Evolutionary conservation across 2,329 filamentous ascomycete genomes (phyloP).

Genomic region (Cercospora sp.): DNA sequence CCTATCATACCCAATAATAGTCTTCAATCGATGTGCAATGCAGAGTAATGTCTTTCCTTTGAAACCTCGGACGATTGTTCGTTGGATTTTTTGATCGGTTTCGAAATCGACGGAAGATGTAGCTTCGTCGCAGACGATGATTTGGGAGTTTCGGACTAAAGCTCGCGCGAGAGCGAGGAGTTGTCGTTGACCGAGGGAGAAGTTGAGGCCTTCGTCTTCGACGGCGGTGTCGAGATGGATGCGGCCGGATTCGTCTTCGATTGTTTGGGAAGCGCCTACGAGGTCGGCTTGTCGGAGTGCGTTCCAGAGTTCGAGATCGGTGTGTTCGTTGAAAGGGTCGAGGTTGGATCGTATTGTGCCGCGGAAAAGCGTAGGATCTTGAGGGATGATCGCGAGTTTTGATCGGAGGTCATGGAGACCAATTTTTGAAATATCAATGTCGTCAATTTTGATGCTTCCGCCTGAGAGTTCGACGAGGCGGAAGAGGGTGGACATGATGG

Average conservation of each 20-base stretch:
- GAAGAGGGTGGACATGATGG: constrained; percentile 81
- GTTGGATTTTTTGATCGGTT: constrained; percentile 93
- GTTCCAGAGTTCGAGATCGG: constrained; percentile 74
- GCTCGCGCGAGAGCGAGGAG: constrained; percentile 92
- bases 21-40: constrained; percentile 88
- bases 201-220: constrained; percentile 94
- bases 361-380: constrained; percentile 79
- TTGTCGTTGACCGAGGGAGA: constrained; percentile 91
- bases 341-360: constrained; percentile 78
- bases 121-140: constrained; percentile 96
- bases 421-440: constrained; percentile 64
- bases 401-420: constrained; percentile 75
- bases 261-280: constrained; percentile 54
- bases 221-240: constrained; percentile 83
- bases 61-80: constrained; percentile 82
- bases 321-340: constrained; percentile 77
- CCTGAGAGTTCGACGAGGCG: constrained; percentile 59
- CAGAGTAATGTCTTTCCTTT: constrained; percentile 83
- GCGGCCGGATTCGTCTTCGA: constrained; percentile 53
- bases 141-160: constrained; percentile 80
- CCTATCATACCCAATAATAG: constrained; percentile 87
- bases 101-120: constrained; percentile 93
- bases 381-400: constrained; percentile 73
- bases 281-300: constrained; percentile 76
- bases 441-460: constrained; percentile 52